phyloP scores from a whole-genome alignment of 345 rosid genomes.

The Schrenkiella parvula region DNA sequence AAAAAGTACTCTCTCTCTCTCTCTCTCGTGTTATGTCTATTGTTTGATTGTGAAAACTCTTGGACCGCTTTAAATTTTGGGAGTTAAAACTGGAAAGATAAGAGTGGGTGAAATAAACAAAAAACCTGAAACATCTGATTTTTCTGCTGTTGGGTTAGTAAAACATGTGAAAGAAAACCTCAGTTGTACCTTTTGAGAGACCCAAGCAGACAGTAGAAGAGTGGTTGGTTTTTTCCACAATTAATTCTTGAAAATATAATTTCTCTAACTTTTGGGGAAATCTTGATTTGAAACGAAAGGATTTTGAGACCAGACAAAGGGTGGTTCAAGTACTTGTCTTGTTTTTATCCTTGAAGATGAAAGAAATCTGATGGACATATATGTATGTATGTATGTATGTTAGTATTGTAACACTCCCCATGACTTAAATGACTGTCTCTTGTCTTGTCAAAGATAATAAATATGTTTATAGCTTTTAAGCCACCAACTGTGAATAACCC shows the following conservation, averaged over 20 bases:
- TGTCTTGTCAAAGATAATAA: slow-evolving; percentile 17
- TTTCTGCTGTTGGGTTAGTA: slow-evolving; percentile 24
- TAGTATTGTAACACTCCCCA: slow-evolving; percentile 5
- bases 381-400: background rate
- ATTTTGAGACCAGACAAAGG: slow-evolving; percentile 25
- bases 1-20: background rate
- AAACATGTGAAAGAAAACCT: slow-evolving; percentile 32
- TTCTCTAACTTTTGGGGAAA: background rate
- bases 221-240: slow-evolving; percentile 20
- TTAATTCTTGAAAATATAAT: background rate
- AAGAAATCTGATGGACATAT: slow-evolving; percentile 9
- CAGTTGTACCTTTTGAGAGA: slow-evolving; percentile 26
- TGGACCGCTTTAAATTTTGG: slow-evolving; percentile 7
- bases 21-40: slow-evolving; percentile 9
- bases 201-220: slow-evolving; percentile 11
- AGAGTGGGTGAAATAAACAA: slow-evolving; percentile 22
- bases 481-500: slow-evolving; percentile 9
- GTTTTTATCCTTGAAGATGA: slow-evolving; percentile 32
- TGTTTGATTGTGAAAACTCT: slow-evolving; percentile 7
- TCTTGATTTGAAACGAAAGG: slow-evolving; percentile 23
- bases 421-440: slow-evolving; percentile 16
- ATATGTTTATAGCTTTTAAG: slow-evolving; percentile 20
- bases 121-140: slow-evolving; percentile 27
- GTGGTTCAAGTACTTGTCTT: slow-evolving; percentile 31
- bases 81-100: slow-evolving; percentile 22